phyloP scores from a whole-genome alignment of 495 filamentous ascomycete genomes.

The Hypoxylon rickii region DNA sequence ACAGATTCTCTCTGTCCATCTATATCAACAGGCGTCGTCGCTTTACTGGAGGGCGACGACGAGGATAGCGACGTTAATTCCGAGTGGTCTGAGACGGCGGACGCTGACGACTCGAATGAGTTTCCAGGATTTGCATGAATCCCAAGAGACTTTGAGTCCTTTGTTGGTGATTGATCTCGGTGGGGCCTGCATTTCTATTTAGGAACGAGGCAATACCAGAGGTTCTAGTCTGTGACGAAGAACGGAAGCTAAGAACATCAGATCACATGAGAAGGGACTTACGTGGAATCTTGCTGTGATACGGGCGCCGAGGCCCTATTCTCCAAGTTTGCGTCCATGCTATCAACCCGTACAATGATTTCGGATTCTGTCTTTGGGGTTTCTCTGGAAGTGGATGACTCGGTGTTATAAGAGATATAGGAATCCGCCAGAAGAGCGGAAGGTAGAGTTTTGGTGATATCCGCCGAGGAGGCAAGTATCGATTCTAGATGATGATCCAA shows the following conservation, averaged over 20 bases:
- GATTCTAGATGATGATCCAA: constrained; percentile 32
- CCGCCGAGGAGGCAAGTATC: constrained; percentile 21
- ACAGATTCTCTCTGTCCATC: constrained; percentile 44
- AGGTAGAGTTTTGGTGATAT: constrained; percentile 32
- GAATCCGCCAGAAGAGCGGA: constrained; percentile 26
- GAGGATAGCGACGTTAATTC: constrained; percentile 51
- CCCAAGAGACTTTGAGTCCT: constrained; percentile 17
- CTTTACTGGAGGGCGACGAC: constrained; percentile 54
- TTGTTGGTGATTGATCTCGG: constrained; percentile 16
- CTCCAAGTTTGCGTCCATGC: constrained; percentile 25
- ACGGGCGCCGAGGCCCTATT: constrained; percentile 17
- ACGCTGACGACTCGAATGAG: constrained; percentile 39
- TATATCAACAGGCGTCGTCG: constrained; percentile 57
- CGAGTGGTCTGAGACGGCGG: constrained; percentile 46
- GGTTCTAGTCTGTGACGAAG: neutral
- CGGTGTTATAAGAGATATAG: constrained; percentile 20
- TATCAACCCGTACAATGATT: constrained; percentile 37
- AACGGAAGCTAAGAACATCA: neutral
- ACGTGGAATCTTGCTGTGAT: constrained; percentile 25
- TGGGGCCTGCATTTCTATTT: constrained; percentile 22
- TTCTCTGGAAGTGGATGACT: constrained; percentile 26
- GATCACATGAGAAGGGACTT: constrained; percentile 35
- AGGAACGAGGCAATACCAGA: constrained; percentile 12
- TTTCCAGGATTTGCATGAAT: constrained; percentile 20
- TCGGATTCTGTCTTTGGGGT: constrained; percentile 35